Evolutionary conservation across 192 early-diverging fungal species (phyloP), one percentile per base, ranked within the genome.

Genomic region (Gigaspora rosea): DNA sequence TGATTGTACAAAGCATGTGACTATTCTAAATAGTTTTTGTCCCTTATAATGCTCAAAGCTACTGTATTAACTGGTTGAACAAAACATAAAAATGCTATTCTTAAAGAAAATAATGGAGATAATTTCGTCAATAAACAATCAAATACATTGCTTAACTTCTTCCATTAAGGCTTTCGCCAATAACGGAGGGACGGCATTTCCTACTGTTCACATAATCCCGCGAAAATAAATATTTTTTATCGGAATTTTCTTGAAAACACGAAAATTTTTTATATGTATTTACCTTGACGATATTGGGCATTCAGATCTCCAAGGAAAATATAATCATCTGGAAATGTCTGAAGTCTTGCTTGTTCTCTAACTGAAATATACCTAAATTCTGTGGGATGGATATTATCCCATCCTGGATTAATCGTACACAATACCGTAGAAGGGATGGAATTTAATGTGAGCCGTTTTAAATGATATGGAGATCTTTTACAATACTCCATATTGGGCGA

Each of bases 261-360:
- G 9, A 11, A 32, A 27, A 20, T 10, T 8, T 61, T 61, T 27
- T 61, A 20, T 9, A 4, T 20, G 11, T 61, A 27, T 61, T 61
- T 61, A 61, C 59, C 59, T 27, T 61, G 59, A 20, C 59, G 15
- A 61, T 61, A 61, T 61, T 61, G 59, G 7, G 59, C 15, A 22
- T 10, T 10, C 18, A 61, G 27, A 27, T 4, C 20, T 9, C 59
- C 59, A 10, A 20, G 10, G 11, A 61, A 61, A 22, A 22, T 27
- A 61, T 27, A 61, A 61, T n/a, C 22, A 61, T 61, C 59, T 3
- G 59, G 20, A 27, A 61, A 61, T 5, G 7, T 61, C 20, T 61
- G 59, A 4, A 61, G 20, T 27, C 59, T 61, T 61, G 59, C 59
- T 27, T n/a, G 22, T 61, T 61, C 59, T 61, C 59, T 20, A 10